These are phyloP conservation scores for Asterella californica DNA, from an alignment of 225 moss, liverwort and hornwort genomes.

Conservation along the genomic window DNA sequence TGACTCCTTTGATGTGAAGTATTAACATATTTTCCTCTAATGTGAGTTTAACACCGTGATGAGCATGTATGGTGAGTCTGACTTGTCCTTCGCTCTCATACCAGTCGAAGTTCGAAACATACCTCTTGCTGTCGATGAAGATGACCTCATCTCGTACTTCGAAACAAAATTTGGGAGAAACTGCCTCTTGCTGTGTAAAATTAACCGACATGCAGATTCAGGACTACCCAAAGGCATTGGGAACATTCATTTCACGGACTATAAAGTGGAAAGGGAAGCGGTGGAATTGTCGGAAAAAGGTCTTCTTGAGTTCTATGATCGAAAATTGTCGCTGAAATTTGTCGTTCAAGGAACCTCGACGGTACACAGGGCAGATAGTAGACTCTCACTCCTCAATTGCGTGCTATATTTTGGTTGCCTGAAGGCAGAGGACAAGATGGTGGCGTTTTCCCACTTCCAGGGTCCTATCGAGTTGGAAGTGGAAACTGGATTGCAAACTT, in stretches of 20 bases:
- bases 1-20: background rate
- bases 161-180: background rate
- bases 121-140: background rate
- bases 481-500: background rate
- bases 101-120: slow-evolving; percentile 7
- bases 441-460: background rate
- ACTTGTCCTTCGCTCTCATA: background rate
- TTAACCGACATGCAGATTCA: too few species aligned
- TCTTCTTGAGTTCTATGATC: slow-evolving; percentile 45
- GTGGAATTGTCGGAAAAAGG: slow-evolving; percentile 51
- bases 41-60: background rate
- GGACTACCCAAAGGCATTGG: background rate
- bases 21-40: background rate
- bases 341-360: slow-evolving; percentile 30
- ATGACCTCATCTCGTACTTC: background rate
- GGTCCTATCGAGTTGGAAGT: background rate
- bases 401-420: slow-evolving; percentile 8
- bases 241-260: slow-evolving; percentile 33
- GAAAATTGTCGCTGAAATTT: slow-evolving; percentile 38
- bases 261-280: slow-evolving; percentile 46
- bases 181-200: background rate
- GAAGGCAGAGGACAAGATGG: slow-evolving; percentile 5
- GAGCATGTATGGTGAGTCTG: background rate
- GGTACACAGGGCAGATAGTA: slow-evolving; percentile 45
- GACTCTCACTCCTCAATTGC: background rate